These are phyloP conservation scores for Mycena latifolia DNA, from an alignment of 768 basidiomycete genomes.

Conservation along the genomic window DNA sequence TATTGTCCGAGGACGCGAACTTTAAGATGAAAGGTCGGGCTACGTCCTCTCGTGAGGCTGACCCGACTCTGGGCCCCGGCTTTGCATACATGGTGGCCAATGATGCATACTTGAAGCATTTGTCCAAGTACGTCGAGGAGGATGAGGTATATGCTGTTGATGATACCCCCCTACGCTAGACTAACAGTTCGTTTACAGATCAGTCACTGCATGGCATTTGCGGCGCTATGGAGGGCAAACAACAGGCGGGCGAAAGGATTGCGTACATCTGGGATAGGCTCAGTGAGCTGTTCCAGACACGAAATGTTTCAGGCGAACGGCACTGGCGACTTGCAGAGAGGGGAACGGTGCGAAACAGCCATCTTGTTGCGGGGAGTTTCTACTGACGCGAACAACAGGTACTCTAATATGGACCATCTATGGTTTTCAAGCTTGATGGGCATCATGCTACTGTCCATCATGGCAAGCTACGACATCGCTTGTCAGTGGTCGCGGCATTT, in stretches of 20 bases:
- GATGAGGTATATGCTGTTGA: background rate
- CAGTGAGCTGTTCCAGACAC: background rate
- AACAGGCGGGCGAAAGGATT: background rate
- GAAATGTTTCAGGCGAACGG: background rate
- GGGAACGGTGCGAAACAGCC: background rate
- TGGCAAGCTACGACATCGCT: no score
- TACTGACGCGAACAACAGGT: no score
- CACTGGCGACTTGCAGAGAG: background rate
- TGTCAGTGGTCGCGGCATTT: background rate
- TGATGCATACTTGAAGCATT: background rate
- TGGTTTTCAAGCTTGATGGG: no score
- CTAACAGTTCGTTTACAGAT: no score
- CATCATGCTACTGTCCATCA: no score
- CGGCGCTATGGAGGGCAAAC: background rate
- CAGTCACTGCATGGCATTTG: background rate
- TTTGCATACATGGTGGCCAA: background rate
- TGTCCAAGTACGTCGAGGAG: background rate
- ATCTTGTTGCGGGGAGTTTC: no score
- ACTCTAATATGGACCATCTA: no score
- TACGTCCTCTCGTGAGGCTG: constrained; percentile 10
- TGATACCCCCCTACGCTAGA: no score
- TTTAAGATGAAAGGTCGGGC: constrained; percentile 33
- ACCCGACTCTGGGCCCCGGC: background rate
- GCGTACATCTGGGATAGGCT: background rate
- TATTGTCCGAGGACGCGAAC: constrained; percentile 36